Evolutionary conservation across 2,329 filamentous ascomycete species (phyloP).

Genomic region (Diplocarpon rosae): DNA sequence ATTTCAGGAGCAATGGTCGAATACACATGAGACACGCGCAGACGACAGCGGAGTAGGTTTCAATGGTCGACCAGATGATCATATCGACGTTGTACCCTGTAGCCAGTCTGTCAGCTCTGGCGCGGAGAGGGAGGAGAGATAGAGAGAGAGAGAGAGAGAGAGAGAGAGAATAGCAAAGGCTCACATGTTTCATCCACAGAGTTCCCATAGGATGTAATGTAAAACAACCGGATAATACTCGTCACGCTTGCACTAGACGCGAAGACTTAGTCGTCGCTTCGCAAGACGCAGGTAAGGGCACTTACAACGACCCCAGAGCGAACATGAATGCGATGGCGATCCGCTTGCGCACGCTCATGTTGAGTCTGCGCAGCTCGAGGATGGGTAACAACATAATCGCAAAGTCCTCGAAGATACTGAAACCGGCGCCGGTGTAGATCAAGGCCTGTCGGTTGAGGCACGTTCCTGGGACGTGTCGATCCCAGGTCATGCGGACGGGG

Average conservation of each 20-base stretch:
- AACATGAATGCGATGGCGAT: slow-evolving; percentile 55
- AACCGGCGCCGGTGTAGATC: slow-evolving; percentile 53
- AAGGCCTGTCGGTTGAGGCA: slow-evolving; percentile 54
- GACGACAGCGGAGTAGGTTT: slow-evolving; percentile 30
- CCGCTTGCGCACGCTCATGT: slow-evolving; percentile 53
- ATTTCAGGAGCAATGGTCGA: slow-evolving; percentile 28
- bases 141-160: background rate
- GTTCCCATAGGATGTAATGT: slow-evolving; percentile 33
- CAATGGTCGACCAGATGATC: slow-evolving; percentile 27
- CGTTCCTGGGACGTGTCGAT: slow-evolving; percentile 17
- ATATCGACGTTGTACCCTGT: slow-evolving; percentile 26
- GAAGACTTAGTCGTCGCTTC: slow-evolving; percentile 7
- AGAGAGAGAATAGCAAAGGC: background rate
- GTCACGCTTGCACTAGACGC: slow-evolving; percentile 34
- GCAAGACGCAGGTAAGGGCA: slow-evolving; percentile 15
- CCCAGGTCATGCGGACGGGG: slow-evolving; percentile 15
- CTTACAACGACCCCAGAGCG: slow-evolving; percentile 54
- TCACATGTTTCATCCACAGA: slow-evolving; percentile 17
- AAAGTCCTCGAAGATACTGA: slow-evolving; percentile 59
- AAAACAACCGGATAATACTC: slow-evolving; percentile 52
- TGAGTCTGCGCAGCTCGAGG: slow-evolving; percentile 51
- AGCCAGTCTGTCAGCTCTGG: too few relatives aligned
- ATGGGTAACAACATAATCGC: slow-evolving; percentile 56
- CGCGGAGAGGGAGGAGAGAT: too few relatives aligned
- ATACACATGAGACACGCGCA: slow-evolving; percentile 33